Base-by-base conservation (phyloP, 2,329 filamentous ascomycete genomes). In the Chaetothyriales sp. region DNA sequence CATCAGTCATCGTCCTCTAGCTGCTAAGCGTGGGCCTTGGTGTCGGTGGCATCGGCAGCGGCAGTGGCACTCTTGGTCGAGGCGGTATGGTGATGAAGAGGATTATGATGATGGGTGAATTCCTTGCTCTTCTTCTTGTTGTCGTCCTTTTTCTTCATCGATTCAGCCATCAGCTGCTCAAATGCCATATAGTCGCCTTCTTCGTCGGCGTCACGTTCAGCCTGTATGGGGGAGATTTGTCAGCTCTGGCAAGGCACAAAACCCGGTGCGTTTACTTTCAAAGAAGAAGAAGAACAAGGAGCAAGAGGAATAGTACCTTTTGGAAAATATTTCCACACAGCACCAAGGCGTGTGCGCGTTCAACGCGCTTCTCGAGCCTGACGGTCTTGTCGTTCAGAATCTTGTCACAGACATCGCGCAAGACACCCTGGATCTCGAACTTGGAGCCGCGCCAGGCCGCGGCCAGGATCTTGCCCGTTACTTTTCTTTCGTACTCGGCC, bases 151-250 rank as follows among this genome's bases (percentile, higher is more conserved):
- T 96, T 96, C 49, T 88, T 84, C 51, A 89, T 88, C 3, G 90
- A 90, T 66, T 98, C 92, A 48, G 92, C 89, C 68, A 98, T 94
- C 51, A 98, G 81, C 68, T 96, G 88, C 67, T 98, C 92, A 60
- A 98, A 98, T 15, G 90, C 89, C 79, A 98, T 93, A 70, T 94
- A 96, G 63, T 96, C 92, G 57, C 92, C 90, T 69, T 98, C 92
- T 72, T 98, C 92, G 57, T 98, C 92, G 43, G 90, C 84, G 50
- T 90, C 84, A 55, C 92, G 82, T 66, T 84, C 78, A 43, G 90
- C 86, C 89, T 95, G 59, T 46, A 44, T 36, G 15, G 42, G 42
- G 43, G 18, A 28, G 18, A 47, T 47, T 20, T 1, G 42, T 50
- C 19, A 22, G 42, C 20, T 2, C 8, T 19, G 18, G 15, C 2